These are phyloP conservation scores for Maudiozyma bulderi DNA, from an alignment of 805 yeast genomes.

Conservation along the genomic window DNA sequence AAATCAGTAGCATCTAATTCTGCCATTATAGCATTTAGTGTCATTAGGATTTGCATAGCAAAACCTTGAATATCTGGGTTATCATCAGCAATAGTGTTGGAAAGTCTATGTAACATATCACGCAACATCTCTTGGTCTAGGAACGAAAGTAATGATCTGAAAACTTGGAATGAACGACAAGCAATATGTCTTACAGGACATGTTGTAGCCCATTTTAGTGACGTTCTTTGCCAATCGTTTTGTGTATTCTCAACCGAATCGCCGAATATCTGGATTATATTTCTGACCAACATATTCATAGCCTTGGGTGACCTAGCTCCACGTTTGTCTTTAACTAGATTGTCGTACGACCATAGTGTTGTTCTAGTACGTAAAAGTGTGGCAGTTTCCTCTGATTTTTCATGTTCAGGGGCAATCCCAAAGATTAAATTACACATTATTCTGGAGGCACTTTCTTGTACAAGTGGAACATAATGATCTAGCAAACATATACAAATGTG, in stretches of 20 bases:
- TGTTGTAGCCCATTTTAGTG: conserved; percentile 91
- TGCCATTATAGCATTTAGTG: conserved; percentile 84
- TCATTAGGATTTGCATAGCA: conserved; percentile 94
- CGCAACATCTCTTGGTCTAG: conserved; percentile 81
- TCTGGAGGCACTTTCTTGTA: conserved; percentile 76
- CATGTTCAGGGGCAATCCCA: conserved; percentile 44
- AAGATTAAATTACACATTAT: conserved; percentile 65
- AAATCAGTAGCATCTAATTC: conserved; percentile 70
- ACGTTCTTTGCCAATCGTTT: conserved; percentile 74
- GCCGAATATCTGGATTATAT: conserved; percentile 49
- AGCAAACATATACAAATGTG: conserved; percentile 73
- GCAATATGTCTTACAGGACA: conserved; percentile 97
- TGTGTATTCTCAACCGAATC: conserved; percentile 43
- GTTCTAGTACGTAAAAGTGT: conserved; percentile 44
- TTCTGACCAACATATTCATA: conserved; percentile 68
- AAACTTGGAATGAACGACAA: conserved; percentile 89
- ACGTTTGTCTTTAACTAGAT: conserved; percentile 60
- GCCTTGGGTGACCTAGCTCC: conserved; percentile 79
- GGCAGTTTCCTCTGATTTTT: conserved; percentile 47
- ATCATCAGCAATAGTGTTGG: conserved; percentile 87
- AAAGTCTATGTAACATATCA: conserved; percentile 86
- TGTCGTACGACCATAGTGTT: conserved; percentile 76
- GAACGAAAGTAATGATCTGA: conserved; percentile 71
- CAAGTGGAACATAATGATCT: conserved; percentile 78
- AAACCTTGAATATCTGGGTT: conserved; percentile 89